Evolutionary conservation across 2,329 filamentous ascomycete genomes (phyloP), one percentile per base, ranked within the genome.

Genomic region (Talaromyces sp.): DNA sequence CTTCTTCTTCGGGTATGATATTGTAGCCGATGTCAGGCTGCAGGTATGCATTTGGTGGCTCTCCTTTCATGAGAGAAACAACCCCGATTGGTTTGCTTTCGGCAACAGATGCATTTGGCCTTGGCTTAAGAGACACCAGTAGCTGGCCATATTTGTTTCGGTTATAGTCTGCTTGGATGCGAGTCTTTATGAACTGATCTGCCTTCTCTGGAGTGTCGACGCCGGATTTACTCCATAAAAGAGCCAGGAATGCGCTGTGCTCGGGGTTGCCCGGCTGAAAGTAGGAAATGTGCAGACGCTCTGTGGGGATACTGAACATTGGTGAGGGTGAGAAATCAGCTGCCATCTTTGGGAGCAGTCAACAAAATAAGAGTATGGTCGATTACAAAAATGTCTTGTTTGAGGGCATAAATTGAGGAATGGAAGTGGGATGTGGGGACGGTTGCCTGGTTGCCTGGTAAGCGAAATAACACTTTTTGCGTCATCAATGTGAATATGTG

Each of bases 21-120:
- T 64, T 59, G 58, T 63, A 70, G 21, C 69, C 67, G 21, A 71
- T 58, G 58, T 70, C 68, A 2, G 59, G 59, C n/a, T 13, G 21
- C 11, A 32, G 2, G 29, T 67, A 68, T 6, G 64, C 67, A 10
- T 55, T 58, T 13, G 65, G 64, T 4, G 64, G 61, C 19, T 62
- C 46, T 0, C 66, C 62, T 26, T 64, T 64, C 56, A 65, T 60
- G 2, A 67, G 58, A 0, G 66, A 67, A 1, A 67, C 65, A 1
- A 43, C 56, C 6, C 66, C 67, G 24, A 69, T 64, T n/a, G 19
- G n/a, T 46, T 49, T 58, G 55, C 62, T 58, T 49, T 58, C 46
- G 14, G 51, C 58, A n/a, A 58, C 55, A n/a, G 58, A 52, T 29
- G 55, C 55, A 26, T 58, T 32, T 14, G 51, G 46, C 14, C 19